These are phyloP conservation scores for Astragalus membranaceus DNA, from an alignment of 306 rosid species.

Conservation along the genomic window DNA sequence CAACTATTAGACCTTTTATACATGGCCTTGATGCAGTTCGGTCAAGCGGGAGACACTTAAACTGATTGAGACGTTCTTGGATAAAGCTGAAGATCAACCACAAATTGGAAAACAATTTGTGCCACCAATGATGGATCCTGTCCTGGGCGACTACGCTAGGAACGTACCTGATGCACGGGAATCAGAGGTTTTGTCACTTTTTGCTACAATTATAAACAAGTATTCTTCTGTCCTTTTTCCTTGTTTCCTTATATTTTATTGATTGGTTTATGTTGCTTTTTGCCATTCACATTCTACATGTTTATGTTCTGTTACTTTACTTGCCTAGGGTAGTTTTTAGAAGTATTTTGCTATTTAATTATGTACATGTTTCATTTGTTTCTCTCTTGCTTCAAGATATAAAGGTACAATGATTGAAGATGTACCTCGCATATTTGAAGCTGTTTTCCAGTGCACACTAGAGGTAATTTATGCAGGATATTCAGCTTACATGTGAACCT, in stretches of 20 bases:
- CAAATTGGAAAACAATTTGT: conserved; percentile 97
- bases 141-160: conserved; percentile 91
- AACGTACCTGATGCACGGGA: conserved; percentile 99
- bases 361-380: not conserved
- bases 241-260: not conserved
- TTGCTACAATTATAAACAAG: conserved; percentile 95
- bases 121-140: conserved; percentile 99
- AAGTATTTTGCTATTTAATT: not conserved
- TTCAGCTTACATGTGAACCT: not conserved
- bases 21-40: conserved; percentile 53
- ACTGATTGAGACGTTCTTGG: conserved; percentile 93
- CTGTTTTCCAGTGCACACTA: conserved; percentile 95
- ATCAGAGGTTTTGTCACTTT: conserved; percentile 92
- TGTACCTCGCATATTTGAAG: conserved; percentile 96
- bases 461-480: conserved; percentile 49
- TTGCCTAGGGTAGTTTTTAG: not conserved
- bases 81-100: conserved; percentile 97
- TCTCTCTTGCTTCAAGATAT: conserved; percentile 47
- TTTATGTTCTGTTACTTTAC: not conserved
- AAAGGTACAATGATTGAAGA: conserved; percentile 87
- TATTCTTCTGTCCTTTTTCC: conserved; percentile 21
- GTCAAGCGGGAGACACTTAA: conserved; percentile 97
- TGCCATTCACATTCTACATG: not conserved
- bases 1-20: not conserved
- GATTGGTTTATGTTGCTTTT: conserved; percentile 4